Evolutionary conservation across 2,329 filamentous ascomycete genomes (phyloP).

Genomic region (Fusarium tupiense): DNA sequence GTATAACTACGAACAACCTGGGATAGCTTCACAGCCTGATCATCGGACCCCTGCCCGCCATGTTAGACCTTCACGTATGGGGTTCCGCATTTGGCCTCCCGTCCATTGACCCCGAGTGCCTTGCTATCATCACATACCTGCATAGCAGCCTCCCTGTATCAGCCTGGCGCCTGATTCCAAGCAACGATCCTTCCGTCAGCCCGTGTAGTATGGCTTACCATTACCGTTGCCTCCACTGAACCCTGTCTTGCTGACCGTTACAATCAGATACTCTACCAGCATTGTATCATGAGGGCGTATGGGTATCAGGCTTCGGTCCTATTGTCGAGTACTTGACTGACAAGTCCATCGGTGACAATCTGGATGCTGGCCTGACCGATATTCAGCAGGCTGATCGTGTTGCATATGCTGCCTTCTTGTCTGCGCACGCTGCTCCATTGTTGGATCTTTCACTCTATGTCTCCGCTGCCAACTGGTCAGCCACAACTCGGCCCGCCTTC

Average conservation of each 20-base stretch:
- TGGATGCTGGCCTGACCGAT: slow-evolving; percentile 53
- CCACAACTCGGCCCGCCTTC: slow-evolving; percentile 81
- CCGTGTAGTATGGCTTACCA: slow-evolving; percentile 69
- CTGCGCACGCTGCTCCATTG: slow-evolving; percentile 78
- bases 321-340: slow-evolving; percentile 67
- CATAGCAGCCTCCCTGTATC: slow-evolving; percentile 67
- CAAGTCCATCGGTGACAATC: slow-evolving; percentile 47
- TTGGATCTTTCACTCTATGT: slow-evolving; percentile 90
- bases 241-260: slow-evolving; percentile 37
- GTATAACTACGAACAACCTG: slow-evolving; percentile 1
- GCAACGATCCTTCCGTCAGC: slow-evolving; percentile 76
- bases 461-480: slow-evolving; percentile 86
- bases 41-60: slow-evolving; percentile 27
- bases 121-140: slow-evolving; percentile 83
- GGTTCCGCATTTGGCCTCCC: slow-evolving; percentile 88
- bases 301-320: slow-evolving; percentile 68
- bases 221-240: slow-evolving; percentile 8
- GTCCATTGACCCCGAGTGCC: slow-evolving; percentile 91
- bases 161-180: slow-evolving; percentile 76
- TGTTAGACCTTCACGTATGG: slow-evolving; percentile 83
- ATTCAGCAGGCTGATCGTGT: slow-evolving; percentile 57
- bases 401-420: slow-evolving; percentile 74
- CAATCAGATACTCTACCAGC: slow-evolving; percentile 64
- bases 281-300: slow-evolving; percentile 61
- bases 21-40: slow-evolving; percentile 22